Evolutionary conservation across 2,329 filamentous ascomycete species (phyloP), one percentile per base, ranked within the genome.

Genomic region (Colletotrichum chlorophyti): DNA sequence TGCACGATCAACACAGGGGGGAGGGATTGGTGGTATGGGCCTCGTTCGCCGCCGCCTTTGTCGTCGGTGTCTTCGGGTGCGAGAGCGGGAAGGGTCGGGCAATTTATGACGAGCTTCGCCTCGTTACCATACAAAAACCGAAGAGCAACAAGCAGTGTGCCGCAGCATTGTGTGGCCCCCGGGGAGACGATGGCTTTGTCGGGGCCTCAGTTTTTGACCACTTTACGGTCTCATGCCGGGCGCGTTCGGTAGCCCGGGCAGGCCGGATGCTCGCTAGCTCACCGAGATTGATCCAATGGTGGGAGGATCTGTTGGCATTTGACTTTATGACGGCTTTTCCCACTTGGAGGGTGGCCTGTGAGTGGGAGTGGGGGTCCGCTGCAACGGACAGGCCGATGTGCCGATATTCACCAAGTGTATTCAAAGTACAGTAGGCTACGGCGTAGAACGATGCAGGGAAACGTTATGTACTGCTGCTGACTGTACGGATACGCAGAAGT

Each of bases 1-100:
- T n/a, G n/a, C n/a, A n/a, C 42, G 42, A 59, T 59, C 50, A 59
- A 17, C 42, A 38, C 55, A 54, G 29, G 55, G 27, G n/a, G 11
- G 35, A 37, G 23, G 29, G 35, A 42, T 48, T 29, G 50, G 37
- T n/a, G n/a, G n/a, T n/a, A n/a, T n/a, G n/a, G n/a, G n/a, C n/a
- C n/a, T n/a, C n/a, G n/a, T n/a, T n/a, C n/a, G n/a, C n/a, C 6
- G 12, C 29, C 23, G 38, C 24, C 19, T 29, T n/a, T 41, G n/a
- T 46, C 17, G 17, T 21, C 32, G 45, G 49, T 31, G 24, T 38
- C 26, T 19, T 21, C 29, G 42, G 42, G 14, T 15, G n/a, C n/a
- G n/a, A n/a, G n/a, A n/a, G n/a, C n/a, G n/a, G n/a, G n/a, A n/a
- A n/a, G n/a, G n/a, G n/a, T 53, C 54, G 49, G 49, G 50, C 41